phyloP scores from a whole-genome alignment of 2,329 filamentous ascomycete species.

The Penicillium paneum region DNA sequence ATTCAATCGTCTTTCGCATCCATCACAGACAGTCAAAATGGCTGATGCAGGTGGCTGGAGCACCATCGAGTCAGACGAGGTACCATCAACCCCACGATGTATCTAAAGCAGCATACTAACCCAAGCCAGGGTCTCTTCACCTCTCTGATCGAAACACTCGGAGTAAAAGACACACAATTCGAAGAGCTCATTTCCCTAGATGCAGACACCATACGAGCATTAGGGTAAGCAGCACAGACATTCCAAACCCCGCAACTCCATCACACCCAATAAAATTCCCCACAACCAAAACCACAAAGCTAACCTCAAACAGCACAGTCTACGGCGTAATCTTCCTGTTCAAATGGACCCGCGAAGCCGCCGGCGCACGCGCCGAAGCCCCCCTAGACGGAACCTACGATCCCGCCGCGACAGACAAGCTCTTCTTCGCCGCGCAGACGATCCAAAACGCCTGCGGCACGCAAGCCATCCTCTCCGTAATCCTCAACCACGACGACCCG shows the following conservation, averaged over 20 bases:
- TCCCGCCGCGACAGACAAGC: slow-evolving; percentile 63
- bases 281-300: not conserved
- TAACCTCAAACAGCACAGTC: slow-evolving; percentile 56
- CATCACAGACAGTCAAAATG: slow-evolving; percentile 48
- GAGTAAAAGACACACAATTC: slow-evolving; percentile 91
- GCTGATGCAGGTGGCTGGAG: slow-evolving; percentile 74
- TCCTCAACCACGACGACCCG: slow-evolving; percentile 70
- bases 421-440: slow-evolving; percentile 95
- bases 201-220: slow-evolving; percentile 53
- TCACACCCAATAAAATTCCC: not conserved
- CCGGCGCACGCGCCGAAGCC: slow-evolving; percentile 63
- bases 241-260: not conserved
- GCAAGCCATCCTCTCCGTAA: slow-evolving; percentile 85
- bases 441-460: slow-evolving; percentile 99
- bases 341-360: slow-evolving; percentile 64
- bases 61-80: slow-evolving; percentile 95
- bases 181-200: slow-evolving; percentile 93
- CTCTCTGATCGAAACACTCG: slow-evolving; percentile 86
- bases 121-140: slow-evolving; percentile 81
- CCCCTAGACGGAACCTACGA: slow-evolving; percentile 83
- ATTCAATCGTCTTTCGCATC: slow-evolving; percentile 27
- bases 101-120: slow-evolving; percentile 8
- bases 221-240: slow-evolving; percentile 35
- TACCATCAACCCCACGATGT: slow-evolving; percentile 48
- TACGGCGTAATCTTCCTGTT: slow-evolving; percentile 99